Evolutionary conservation across 2,329 filamentous ascomycete genomes (phyloP), one percentile per base, ranked within the genome.

Genomic region (Bisporella sp.): DNA sequence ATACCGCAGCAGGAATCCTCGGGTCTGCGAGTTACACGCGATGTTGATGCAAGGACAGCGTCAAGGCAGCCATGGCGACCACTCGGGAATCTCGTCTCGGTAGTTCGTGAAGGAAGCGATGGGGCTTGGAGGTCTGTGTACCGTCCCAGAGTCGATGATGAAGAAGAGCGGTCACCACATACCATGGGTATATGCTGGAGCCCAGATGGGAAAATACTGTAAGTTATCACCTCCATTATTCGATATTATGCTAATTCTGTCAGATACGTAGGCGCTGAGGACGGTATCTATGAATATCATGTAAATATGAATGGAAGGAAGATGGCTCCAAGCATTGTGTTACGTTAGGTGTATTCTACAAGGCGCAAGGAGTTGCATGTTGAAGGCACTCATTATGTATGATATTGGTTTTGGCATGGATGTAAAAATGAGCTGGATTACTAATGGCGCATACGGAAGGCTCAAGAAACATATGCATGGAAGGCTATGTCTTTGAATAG

Each of bases 241-340:
- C 41, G 5, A 39, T 31, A 29, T 48, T 28, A 30, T 7, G 39
- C 51, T 47, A 53, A 59, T 28, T 1, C 21, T 51, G 11, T 39
- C 29, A 85, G 81, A 49, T 84, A 78, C 59, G 71, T 84, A 40
- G 82, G 78, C 21, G 78, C 81, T 33, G 82, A 88, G 62, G 82
- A 87, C 57, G 87, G 87, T 50, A 84, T 91, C 48, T 88, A 88
- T 61, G 85, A 90, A 68, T 81, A 88, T 59, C 77, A 75, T 33
- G 75, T 91, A 56, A 82, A 89, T 62, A 59, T 82, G 13, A 73
- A 78, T 45, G 74, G 71, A 50, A 74, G 87, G 53, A 86, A 81
- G 65, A 69, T 75, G 32, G 77, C 74, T 55, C 78, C 81, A 2
- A 77, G 75, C 55, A 68, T 81, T 55, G 70, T 71, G 41, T 68